Base-by-base conservation (phyloP, 2,329 filamentous ascomycete species). In the Fusarium camptoceras region DNA sequence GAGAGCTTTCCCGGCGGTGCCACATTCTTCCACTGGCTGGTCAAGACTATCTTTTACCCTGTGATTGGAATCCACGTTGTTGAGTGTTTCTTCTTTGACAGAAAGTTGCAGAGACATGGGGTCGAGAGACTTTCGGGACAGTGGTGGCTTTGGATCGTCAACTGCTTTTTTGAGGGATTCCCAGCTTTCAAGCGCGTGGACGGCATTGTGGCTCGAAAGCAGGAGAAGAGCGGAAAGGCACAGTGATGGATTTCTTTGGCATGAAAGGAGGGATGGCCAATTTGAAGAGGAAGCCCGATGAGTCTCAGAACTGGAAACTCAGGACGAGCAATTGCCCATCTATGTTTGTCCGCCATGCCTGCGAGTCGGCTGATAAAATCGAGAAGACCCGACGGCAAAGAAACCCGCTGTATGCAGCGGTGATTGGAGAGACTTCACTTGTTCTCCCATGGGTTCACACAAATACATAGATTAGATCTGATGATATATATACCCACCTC, bases 41-140 rank as follows among this genome's bases (percentile, higher is more conserved):
- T 91, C 66, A 86, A 86, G 50, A 76, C 81, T 16, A 81, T 95
- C 43, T 82, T 91, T 56, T 72, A 82, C 22, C 82, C 87, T 1
- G 87, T 94, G 59, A 6, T 93, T 2, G 82, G 75, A 0, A 86
- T 93, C 15, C 95, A 98, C 79, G 24, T 84, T 0, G 62, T 79
- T 5, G 95, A 98, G 82, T 80, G 84, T n/a, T 80, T 80, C 46
- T 81, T 83, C 76, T 81, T 91, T 72, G 84, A 86, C 67, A 78
- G 76, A 43, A 82, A 80, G 50, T 79, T 89, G 64, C 74, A 73
- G 56, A 84, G 77, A 75, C 83, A 85, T 68, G 83, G 84, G 9
- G 83, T 90, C 14, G 77, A 78, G 62, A 77, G 79, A 34, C 82
- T 83, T 10, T 80, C 79, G 9, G 46, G 44, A n/a, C 69, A 86